Conservation (phyloP, 495 filamentous ascomycete genomes). For the Xylaria cubensis region DNA sequence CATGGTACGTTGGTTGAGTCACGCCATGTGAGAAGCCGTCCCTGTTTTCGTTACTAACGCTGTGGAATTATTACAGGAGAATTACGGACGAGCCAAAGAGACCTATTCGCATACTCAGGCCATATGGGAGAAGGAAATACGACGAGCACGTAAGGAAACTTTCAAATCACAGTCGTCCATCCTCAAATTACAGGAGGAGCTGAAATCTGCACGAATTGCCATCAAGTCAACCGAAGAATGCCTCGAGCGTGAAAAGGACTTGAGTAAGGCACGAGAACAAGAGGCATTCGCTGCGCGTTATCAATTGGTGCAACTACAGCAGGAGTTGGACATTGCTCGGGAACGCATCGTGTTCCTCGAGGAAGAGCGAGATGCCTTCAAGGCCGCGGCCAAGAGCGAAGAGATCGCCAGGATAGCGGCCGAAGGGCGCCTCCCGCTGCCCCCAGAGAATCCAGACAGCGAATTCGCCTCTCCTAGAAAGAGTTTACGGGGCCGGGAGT, state of each 20-base stretch:
- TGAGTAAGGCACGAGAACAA: conserved; percentile 65
- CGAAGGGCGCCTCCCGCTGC: conserved; percentile 67
- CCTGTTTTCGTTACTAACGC: background rate
- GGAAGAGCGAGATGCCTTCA: conserved; percentile 71
- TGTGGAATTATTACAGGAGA: conserved; percentile 60
- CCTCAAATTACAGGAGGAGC: conserved; percentile 82
- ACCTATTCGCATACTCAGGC: conserved; percentile 73
- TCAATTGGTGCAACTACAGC: conserved; percentile 72
- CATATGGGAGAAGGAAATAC: conserved; percentile 84
- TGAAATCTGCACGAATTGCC: conserved; percentile 69
- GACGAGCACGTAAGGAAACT: conserved; percentile 80
- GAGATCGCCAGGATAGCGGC: conserved; percentile 67
- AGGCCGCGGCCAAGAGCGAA: conserved; percentile 63
- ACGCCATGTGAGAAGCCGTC: background rate
- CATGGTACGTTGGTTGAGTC: conserved; percentile 58
- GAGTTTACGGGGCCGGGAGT: conserved; percentile 36
- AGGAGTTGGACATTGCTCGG: conserved; percentile 70
- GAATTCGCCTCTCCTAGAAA: conserved; percentile 56
- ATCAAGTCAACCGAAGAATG: conserved; percentile 47
- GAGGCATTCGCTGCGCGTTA: conserved; percentile 80
- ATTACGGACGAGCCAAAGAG: conserved; percentile 76
- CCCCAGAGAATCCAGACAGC: conserved; percentile 52
- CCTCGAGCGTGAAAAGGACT: conserved; percentile 56
- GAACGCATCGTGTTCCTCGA: conserved; percentile 70
- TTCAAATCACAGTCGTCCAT: conserved; percentile 80